Evolutionary conservation across 495 filamentous ascomycete genomes (phyloP).

Genomic region (Tuber indicum): DNA sequence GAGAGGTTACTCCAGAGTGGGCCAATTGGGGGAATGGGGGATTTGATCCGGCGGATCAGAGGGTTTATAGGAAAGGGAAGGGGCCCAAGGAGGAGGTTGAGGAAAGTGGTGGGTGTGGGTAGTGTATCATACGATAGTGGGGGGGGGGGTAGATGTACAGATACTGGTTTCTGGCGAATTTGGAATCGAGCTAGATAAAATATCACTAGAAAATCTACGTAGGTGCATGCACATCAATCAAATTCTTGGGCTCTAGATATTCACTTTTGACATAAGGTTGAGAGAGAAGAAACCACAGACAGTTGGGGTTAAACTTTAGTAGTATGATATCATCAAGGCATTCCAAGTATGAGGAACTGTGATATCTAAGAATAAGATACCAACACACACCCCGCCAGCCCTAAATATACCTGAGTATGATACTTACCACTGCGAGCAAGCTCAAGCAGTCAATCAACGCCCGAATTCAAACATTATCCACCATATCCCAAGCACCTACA

Average conservation of each 20-base stretch:
- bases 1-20: constrained; percentile 77
- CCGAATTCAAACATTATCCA: not conserved
- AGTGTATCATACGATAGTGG: not conserved
- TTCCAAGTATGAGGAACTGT: not conserved
- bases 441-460: not conserved
- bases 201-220: not conserved
- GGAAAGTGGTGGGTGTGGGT: constrained; percentile 28
- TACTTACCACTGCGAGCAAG: not conserved
- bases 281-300: not conserved
- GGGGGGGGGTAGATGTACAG: not conserved
- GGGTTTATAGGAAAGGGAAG: constrained; percentile 75
- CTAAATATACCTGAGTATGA: not conserved
- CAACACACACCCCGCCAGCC: not conserved
- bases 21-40: constrained; percentile 89
- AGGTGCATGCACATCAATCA: not conserved
- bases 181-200: not conserved
- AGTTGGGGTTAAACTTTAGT: not conserved
- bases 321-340: not conserved
- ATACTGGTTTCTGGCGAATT: not conserved
- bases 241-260: not conserved
- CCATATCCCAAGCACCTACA: not conserved
- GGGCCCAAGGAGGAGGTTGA: constrained; percentile 26
- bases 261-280: not conserved
- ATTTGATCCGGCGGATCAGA: constrained; percentile 82
- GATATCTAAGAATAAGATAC: not conserved